Evolutionary conservation across 495 filamentous ascomycete species (phyloP), one percentile per base, ranked within the genome.

Genomic region (Xylaria sp.): DNA sequence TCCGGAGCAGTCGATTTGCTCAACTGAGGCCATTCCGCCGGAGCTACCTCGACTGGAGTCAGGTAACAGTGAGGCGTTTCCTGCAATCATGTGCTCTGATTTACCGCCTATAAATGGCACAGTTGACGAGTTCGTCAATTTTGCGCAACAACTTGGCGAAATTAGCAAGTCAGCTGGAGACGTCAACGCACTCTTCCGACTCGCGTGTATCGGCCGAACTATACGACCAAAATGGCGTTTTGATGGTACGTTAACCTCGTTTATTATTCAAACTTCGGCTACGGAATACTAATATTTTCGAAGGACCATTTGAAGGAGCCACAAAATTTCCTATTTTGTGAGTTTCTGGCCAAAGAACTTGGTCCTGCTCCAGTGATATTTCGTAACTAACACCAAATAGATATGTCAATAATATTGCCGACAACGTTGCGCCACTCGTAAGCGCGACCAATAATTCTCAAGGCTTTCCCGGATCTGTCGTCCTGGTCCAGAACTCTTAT

Each of bases 41-140:
- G 75, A 77, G n/a, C 66, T 74, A 21, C 75, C 77, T 41, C 69
- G 71, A 44, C 81, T 84, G 2, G 75, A 79, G 1, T 81, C 80
- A 69, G 87, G 82, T 55, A 85, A 82, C 5, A 80, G 71, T 71
- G 78, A 88, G 71, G 85, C 87, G 0, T 84, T 79, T 12, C 73
- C 82, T 19, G 89, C 89, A 3, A 89, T 94, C 50, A 78, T 90
- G 1, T 94, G 92, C 73, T 80, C 86, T 0, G 92, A 94, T 76
- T 85, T 84, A 0, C 82, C 84, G 35, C 81, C 81, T 19, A 72
- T 88, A 7, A 73, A 75, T 2, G 72, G 81, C 2, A 84, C 82
- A 5, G 67, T 82, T 0, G 74, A 80, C 1, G 73, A 75, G 2
- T 92, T 93, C 63, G 69, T 75, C 3, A 61, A 74, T 1, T 85